Base-by-base conservation (phyloP, 2,329 filamentous ascomycete species). In the Penicillium crustosum region DNA sequence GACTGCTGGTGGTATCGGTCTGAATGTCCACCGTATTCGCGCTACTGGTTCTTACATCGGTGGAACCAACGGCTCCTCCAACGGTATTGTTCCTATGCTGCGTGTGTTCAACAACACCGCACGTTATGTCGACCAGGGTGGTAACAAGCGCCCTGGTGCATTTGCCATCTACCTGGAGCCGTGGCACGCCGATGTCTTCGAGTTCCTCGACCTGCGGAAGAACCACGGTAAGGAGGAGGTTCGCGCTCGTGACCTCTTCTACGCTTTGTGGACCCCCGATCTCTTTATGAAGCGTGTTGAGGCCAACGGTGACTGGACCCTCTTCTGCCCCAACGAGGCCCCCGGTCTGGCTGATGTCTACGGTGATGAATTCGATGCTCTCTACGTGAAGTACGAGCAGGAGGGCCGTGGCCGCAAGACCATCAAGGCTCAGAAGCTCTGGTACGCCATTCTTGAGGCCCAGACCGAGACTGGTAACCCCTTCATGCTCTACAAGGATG, bases 201-300 rank as follows among this genome's bases (percentile, higher is more conserved):
- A 96, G 77, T 99, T 96, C 81, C 86, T 99, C 66, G 95, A 99
- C 72, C 86, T 99, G 54, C 89, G 94, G 72, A 99, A 99, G 88
- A 99, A 99, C 79, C 94, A 99, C 78, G 94, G 94, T 68, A 99
- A 99, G 81, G 94, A 99, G 76, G 94, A 99, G 80, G 86, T 96
- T 66, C 92, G 94, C 70, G 94, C 94, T 64, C 93, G 94, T 73
- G 94, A 99, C 76, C 84, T 99, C 51, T 99, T 99, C 86, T 91
- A 96, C 63, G 94, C 93, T 59, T 85, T 99, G 50, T 99, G 94
- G 94, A 97, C 97, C 58, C 93, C 94, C 17, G 94, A 99, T 82
- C 85, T 99, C 45, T 99, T 99, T 86, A 99, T 99, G 94, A 96
- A 96, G 84, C 92, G 94, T 76, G 93, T 99, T 56, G 92, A 99